phyloP scores from a whole-genome alignment of 768 basidiomycete species.

The Amanita thiersii region DNA sequence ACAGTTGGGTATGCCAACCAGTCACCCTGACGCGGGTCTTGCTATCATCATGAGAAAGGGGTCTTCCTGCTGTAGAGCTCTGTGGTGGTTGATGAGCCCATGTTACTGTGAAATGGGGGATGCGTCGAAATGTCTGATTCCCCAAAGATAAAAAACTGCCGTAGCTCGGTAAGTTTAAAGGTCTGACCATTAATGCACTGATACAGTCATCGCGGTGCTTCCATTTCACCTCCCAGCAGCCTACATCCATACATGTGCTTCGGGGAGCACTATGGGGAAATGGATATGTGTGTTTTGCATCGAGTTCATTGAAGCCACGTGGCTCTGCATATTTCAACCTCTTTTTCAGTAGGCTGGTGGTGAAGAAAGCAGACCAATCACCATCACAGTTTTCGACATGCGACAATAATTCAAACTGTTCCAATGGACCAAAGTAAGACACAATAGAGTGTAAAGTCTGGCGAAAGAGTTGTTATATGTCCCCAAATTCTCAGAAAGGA shows the following conservation, averaged over 20 bases:
- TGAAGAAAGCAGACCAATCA: background rate
- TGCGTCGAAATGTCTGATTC: constrained; percentile 53
- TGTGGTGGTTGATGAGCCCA: constrained; percentile 63
- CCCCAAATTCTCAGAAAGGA: background rate
- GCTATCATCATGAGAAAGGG: too few species aligned
- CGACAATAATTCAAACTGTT: constrained; percentile 30
- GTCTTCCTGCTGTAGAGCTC: too few species aligned
- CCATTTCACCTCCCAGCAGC: constrained; percentile 78
- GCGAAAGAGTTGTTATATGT: background rate
- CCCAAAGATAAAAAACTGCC: constrained; percentile 3
- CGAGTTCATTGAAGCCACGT: background rate
- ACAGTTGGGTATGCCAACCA: too few species aligned
- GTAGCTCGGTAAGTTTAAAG: background rate
- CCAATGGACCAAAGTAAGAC: constrained; percentile 56
- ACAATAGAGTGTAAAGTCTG: constrained; percentile 48
- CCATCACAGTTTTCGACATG: background rate
- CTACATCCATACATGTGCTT: constrained; percentile 43
- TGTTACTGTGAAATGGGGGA: constrained; percentile 67
- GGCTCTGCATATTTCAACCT: background rate
- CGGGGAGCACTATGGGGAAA: constrained; percentile 52
- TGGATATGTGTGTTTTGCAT: constrained; percentile 21
- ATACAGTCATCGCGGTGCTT: constrained; percentile 68
- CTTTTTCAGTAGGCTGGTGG: background rate
- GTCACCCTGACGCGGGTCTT: too few species aligned
- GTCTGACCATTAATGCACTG: constrained; percentile 57